Evolutionary conservation across 2,329 filamentous ascomycete genomes (phyloP).

Genomic region (Elsinoe perseae): DNA sequence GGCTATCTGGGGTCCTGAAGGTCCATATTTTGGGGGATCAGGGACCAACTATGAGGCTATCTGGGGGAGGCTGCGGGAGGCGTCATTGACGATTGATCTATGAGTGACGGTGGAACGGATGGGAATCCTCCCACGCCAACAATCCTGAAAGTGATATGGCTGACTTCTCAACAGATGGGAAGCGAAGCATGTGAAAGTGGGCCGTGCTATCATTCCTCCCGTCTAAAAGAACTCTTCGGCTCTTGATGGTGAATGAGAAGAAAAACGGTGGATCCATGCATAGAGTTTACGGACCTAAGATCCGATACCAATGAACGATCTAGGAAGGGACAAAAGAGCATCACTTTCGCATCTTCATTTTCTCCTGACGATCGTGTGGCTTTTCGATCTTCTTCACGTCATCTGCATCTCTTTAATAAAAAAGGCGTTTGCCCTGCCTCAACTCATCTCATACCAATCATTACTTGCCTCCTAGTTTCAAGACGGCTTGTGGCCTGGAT

Average conservation of each 20-base stretch:
- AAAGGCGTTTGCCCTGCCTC: background rate
- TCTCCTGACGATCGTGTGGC: background rate
- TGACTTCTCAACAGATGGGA: background rate
- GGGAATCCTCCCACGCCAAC: slow-evolving; percentile 5
- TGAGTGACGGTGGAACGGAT: background rate
- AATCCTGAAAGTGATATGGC: background rate
- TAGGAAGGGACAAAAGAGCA: no score
- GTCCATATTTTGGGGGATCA: background rate
- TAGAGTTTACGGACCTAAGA: background rate
- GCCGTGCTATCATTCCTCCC: slow-evolving; percentile 7
- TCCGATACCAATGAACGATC: background rate
- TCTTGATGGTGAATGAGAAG: background rate
- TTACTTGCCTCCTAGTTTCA: background rate
- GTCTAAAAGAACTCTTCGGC: background rate
- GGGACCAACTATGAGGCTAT: background rate
- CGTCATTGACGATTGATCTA: background rate
- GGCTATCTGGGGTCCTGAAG: slow-evolving; percentile 1
- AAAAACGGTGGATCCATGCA: slow-evolving; percentile 11
- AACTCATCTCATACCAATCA: background rate
- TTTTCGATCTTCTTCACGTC: background rate
- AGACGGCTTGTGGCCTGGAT: background rate
- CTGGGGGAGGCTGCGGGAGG: slow-evolving; percentile 11
- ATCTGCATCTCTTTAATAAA: background rate
- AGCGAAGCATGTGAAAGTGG: slow-evolving; percentile 9
- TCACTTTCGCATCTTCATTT: no score